phyloP scores from a whole-genome alignment of 2,329 filamentous ascomycete species.

The Raffaelea albimanens region DNA sequence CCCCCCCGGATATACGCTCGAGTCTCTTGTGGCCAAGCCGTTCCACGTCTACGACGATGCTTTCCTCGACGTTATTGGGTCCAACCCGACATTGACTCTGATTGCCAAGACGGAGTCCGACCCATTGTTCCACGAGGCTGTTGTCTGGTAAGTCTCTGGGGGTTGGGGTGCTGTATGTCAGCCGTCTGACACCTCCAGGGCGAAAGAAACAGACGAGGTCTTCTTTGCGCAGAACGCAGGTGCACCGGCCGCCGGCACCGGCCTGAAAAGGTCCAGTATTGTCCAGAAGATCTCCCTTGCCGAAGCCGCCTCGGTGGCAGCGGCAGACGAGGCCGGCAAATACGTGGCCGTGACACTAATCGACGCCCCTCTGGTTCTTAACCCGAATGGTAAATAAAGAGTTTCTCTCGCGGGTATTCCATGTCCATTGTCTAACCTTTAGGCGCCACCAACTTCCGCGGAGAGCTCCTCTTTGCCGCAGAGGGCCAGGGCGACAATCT shows the following conservation, averaged over 20 bases:
- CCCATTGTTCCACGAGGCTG: constrained; percentile 46
- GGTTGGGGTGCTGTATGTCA: not conserved
- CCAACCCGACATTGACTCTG: constrained; percentile 37
- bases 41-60: constrained; percentile 42
- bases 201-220: constrained; percentile 36
- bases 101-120: constrained; percentile 33
- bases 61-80: constrained; percentile 40
- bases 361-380: constrained; percentile 30
- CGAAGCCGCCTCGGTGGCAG: constrained; percentile 27
- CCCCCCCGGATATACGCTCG: constrained; percentile 31
- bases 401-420: not conserved
- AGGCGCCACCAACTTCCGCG: constrained; percentile 41
- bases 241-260: constrained; percentile 33
- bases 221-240: constrained; percentile 47
- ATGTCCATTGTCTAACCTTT: too few relatives aligned
- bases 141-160: constrained; percentile 34
- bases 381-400: constrained; percentile 34
- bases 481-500: constrained; percentile 38
- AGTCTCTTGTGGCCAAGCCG: constrained; percentile 27
- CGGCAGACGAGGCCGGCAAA: not conserved
- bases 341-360: constrained; percentile 23
- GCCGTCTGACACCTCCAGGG: constrained; percentile 16
- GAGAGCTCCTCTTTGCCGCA: constrained; percentile 37
- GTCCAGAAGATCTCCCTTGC: constrained; percentile 39
- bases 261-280: constrained; percentile 39